Evolutionary conservation across 2,329 filamentous ascomycete genomes (phyloP).

Genomic region (Cordyceps sp.): DNA sequence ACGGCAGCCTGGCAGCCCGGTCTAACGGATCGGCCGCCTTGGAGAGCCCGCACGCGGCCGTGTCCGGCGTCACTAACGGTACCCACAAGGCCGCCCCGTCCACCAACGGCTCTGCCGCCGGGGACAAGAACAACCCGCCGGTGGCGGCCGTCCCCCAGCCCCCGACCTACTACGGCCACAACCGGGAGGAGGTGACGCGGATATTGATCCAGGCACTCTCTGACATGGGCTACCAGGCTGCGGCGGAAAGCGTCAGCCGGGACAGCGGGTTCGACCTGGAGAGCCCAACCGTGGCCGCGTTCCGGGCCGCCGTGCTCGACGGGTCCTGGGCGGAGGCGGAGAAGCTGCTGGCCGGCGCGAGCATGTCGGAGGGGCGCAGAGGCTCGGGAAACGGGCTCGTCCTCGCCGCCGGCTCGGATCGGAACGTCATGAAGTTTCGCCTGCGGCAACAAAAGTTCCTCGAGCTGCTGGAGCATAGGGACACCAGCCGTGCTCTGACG

Average conservation of each 20-base stretch:
- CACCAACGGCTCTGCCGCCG: constrained; percentile 32
- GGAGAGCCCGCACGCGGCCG: constrained; percentile 7
- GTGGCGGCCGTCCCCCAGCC: constrained; percentile 5
- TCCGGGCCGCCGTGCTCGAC: constrained; percentile 61
- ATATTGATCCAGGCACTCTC: constrained; percentile 81
- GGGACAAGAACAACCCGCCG: constrained; percentile 8
- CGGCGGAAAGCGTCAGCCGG: constrained; percentile 56
- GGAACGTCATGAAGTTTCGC: constrained; percentile 69
- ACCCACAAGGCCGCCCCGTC: constrained; percentile 25
- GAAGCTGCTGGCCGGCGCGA: constrained; percentile 48
- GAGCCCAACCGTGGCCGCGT: constrained; percentile 69
- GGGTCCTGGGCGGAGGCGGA: constrained; percentile 83
- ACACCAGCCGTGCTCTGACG: constrained; percentile 56
- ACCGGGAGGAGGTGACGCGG: constrained; percentile 82
- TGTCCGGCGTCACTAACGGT: constrained; percentile 25
- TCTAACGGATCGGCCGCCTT: constrained; percentile 25
- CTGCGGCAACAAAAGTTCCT: constrained; percentile 90
- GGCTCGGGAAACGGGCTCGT: constrained; percentile 43
- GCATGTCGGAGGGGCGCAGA: constrained; percentile 15
- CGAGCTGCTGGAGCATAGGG: constrained; percentile 65
- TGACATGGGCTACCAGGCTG: constrained; percentile 71
- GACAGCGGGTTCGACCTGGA: constrained; percentile 85
- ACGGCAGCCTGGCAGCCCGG: constrained; percentile 29
- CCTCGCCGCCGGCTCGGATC: constrained; percentile 58
- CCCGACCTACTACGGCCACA: constrained; percentile 59